Evolutionary conservation across 345 rosid species (phyloP).

Genomic region (Excoecaria cochinchinensis): DNA sequence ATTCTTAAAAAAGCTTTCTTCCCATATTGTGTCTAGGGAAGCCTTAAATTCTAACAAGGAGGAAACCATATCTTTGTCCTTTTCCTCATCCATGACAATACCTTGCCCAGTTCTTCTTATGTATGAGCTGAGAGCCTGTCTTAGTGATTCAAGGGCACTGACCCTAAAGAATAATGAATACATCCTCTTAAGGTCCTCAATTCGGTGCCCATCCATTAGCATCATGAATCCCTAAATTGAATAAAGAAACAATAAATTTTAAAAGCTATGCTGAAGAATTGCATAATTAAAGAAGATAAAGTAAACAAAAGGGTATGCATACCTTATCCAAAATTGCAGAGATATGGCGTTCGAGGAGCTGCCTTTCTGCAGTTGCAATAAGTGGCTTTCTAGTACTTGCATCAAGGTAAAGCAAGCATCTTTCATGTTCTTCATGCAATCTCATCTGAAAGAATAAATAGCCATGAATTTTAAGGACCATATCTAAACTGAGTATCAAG

Average conservation of each 20-base stretch:
- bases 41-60: conserved; percentile 86
- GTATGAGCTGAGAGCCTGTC: conserved; percentile 79
- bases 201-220: conserved; percentile 92
- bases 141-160: conserved; percentile 74
- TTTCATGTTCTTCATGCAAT: conserved; percentile 94
- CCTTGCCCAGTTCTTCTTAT: conserved; percentile 81
- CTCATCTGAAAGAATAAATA: conserved; percentile 55
- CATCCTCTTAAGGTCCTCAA: conserved; percentile 86
- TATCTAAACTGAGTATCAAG: neutral
- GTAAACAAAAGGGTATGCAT: conserved; percentile 10
- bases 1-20: conserved; percentile 86
- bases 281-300: neutral
- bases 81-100: conserved; percentile 94
- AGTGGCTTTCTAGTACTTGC: conserved; percentile 79
- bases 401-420: conserved; percentile 88
- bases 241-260: conserved; percentile 12
- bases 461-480: conserved; percentile 8
- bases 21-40: conserved; percentile 87
- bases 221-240: conserved; percentile 73
- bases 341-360: conserved; percentile 89
- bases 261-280: neutral
- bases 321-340: conserved; percentile 92
- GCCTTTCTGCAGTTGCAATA: conserved; percentile 77
- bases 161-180: conserved; percentile 77
- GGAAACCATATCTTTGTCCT: conserved; percentile 94